Conservation (phyloP, 139 green algal species). For the Penium margaritaceum region DNA sequence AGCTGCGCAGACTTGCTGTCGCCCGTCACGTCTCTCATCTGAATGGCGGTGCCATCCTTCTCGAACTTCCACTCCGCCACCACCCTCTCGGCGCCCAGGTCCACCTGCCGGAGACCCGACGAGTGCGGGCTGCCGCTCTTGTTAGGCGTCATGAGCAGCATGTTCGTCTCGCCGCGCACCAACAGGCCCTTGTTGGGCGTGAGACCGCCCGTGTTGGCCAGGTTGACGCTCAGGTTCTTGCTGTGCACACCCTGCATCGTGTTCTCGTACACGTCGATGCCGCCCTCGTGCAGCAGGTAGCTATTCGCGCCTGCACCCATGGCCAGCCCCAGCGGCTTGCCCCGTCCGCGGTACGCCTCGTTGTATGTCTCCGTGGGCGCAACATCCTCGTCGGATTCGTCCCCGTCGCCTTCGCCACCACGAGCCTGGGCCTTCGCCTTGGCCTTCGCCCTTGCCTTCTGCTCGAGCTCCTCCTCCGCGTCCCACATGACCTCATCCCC, state of each 20-base stretch:
- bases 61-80: constrained; percentile 66
- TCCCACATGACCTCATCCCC: constrained; percentile 37
- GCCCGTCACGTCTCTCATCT: constrained; percentile 65
- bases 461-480: constrained; percentile 5
- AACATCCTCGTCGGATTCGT: too few species aligned
- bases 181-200: constrained; percentile 58
- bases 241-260: constrained; percentile 64
- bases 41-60: constrained; percentile 72
- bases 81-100: constrained; percentile 63
- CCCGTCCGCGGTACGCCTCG: constrained; percentile 19
- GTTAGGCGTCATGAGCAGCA: constrained; percentile 78
- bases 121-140: constrained; percentile 26
- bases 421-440: too few species aligned
- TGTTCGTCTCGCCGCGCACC: constrained; percentile 63
- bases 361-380: too few species aligned
- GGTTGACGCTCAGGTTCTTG: too few species aligned
- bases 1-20: constrained; percentile 66
- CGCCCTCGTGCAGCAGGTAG: constrained; percentile 65
- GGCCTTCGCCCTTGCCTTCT: too few species aligned
- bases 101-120: constrained; percentile 34
- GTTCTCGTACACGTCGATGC: constrained; percentile 84
- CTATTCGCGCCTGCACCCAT: constrained; percentile 48
- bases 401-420: not conserved
- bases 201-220: not conserved
- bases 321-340: constrained; percentile 43